Conservation (phyloP, 805 yeast genomes). For the Yarrowia osloensis region DNA sequence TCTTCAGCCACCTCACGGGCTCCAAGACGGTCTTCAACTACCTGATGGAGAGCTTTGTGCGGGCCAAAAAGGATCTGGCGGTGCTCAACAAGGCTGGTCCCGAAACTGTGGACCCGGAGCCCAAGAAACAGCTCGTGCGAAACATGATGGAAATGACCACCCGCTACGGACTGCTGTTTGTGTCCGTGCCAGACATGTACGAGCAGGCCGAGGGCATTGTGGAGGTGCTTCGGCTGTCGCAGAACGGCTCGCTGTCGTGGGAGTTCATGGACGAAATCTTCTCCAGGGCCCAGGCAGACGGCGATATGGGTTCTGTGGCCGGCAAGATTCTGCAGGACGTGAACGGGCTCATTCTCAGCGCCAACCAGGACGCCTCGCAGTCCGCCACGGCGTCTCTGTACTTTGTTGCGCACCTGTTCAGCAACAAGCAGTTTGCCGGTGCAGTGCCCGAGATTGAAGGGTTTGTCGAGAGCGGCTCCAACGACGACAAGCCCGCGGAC, state of each 20-base stretch:
- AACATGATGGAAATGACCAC: background rate
- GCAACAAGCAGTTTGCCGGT: conserved; percentile 62
- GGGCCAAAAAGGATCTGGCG: conserved; percentile 7
- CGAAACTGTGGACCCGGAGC: background rate
- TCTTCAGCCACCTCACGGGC: conserved; percentile 13
- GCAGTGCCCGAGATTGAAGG: conserved; percentile 58
- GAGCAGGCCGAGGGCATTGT: background rate
- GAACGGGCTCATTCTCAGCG: background rate
- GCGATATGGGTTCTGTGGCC: conserved; percentile 1
- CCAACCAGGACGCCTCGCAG: conserved; percentile 5
- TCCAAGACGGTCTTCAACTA: background rate
- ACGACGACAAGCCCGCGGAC: conserved; percentile 50
- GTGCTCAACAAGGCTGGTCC: conserved; percentile 7
- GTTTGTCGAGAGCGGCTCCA: conserved; percentile 48
- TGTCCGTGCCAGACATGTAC: conserved; percentile 27
- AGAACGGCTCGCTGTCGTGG: conserved; percentile 16
- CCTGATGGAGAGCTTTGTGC: conserved; percentile 14
- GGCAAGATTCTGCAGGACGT: conserved; percentile 9
- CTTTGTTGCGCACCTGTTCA: conserved; percentile 55
- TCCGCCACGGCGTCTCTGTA: conserved; percentile 49
- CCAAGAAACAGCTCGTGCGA: background rate
- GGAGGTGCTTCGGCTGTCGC: conserved; percentile 9
- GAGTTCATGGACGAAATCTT: conserved; percentile 18
- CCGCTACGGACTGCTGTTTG: background rate
- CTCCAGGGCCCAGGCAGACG: background rate